Base-by-base conservation (phyloP, 345 rosid genomes). In the Kandelia obovata region DNA sequence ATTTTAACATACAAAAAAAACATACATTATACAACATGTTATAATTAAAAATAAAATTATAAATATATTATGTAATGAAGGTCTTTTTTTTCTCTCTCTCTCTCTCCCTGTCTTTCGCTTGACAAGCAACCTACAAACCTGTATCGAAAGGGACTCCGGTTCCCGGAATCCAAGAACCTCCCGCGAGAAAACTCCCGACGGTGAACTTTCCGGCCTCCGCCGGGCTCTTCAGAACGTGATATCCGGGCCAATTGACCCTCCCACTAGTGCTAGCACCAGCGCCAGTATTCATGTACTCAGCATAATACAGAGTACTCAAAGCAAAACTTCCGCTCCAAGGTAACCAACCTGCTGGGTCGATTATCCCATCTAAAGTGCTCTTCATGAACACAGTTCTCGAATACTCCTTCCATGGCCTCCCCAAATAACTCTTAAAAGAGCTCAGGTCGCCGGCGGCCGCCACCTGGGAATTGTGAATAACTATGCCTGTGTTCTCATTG, bases 381-480 rank as follows among this genome's bases (percentile, higher is more conserved):
- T 76, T 88, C 84, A 89, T 78, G 66, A 88, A 74, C 62, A 94
- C 91, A 0, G 98, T 91, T 72, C 94, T 86, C 17, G 98, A 91
- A 68, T 86, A 89, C 72, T 79, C 53, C 52, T 79, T 60, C 98
- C 98, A 94, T n/a, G 98, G 98, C 72, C 98, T 58, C 3, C 98
- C 98, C 65, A 94, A 65, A 43, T 83, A 94, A 3, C 71, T 83
- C 77, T 81, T 39, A 51, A 71, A 58, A 8, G 82, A 79, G 1
- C 89, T 79, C 64, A 70, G 81, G 16, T 59, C 81, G 0, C 92
- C 0, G 91, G 53, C 2, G 87, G 89, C 92, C 6, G 76, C 56
- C 10, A 93, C 83, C 43, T 75, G 79, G 0, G 91, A 93, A 26
- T 83, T 83, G 11, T 93, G 98, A 53, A 94, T 32, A 34, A 94